Conservation (phyloP, 1,284 basidiomycete genomes). For the Trichosporon coremiiforme region DNA sequence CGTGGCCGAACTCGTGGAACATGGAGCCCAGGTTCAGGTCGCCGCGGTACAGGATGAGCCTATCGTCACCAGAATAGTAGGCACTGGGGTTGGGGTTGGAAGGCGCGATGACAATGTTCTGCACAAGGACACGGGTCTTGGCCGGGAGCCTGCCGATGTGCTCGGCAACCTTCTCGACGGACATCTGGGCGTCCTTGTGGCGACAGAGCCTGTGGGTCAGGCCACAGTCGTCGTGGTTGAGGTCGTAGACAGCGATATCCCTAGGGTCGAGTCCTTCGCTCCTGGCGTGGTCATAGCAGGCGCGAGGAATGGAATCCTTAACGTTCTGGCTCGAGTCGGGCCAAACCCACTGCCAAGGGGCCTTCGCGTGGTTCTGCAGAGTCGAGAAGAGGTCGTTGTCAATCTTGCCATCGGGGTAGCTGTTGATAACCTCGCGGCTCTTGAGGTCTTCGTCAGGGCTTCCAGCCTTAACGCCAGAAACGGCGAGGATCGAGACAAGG, state of each 20-base stretch:
- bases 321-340: neutral
- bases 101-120: neutral
- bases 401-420: neutral
- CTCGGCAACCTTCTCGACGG: neutral
- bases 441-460: neutral
- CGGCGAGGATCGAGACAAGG: neutral
- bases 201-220: neutral
- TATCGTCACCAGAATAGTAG: neutral
- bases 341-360: neutral
- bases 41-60: neutral
- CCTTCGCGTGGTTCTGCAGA: neutral
- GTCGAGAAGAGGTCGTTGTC: neutral
- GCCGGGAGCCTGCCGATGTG: neutral
- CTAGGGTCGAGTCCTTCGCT: neutral
- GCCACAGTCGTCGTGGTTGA: neutral
- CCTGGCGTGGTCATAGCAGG: neutral
- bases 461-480: neutral
- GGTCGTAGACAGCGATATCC: neutral
- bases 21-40: neutral
- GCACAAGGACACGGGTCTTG: neutral
- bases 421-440: neutral
- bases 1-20: neutral
- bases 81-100: no score
- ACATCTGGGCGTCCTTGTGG: neutral
- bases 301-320: neutral